Percentiles rank a stretch among this genome's conserved stretches.
Conservation (phyloP, 768 basidiomycete genomes). For the Megacollybia marginata region DNA sequence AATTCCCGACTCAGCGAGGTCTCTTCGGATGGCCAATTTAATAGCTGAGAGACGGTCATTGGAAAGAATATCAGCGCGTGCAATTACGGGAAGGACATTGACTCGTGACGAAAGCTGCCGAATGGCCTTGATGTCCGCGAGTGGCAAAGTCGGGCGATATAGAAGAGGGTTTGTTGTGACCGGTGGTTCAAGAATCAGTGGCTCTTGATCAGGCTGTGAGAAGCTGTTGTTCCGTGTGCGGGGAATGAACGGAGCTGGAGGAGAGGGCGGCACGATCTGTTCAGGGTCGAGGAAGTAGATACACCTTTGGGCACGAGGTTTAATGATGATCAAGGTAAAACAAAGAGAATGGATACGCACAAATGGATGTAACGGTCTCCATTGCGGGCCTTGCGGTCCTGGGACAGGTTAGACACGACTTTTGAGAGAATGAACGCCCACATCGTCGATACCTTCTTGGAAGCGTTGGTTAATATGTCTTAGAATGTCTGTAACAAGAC, state of each 20-base stretch:
- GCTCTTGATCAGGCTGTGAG: conserved; percentile 65
- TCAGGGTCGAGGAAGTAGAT: conserved; percentile 87
- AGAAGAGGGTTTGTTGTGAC: conserved; percentile 66
- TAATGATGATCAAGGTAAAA: neutral
- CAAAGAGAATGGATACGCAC: conserved; percentile 30
- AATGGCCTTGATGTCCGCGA: conserved; percentile 69
- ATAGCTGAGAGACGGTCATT: conserved; percentile 76
- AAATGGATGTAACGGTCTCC: conserved; percentile 80
- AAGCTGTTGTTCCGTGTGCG: conserved; percentile 66
- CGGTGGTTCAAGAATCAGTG: conserved; percentile 75
- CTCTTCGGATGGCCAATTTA: conserved; percentile 72
- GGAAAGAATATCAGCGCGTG: conserved; percentile 73
- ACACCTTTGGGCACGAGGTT: conserved; percentile 37
- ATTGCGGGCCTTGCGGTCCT: conserved; percentile 67
- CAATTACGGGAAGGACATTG: conserved; percentile 83
- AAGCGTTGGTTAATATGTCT: conserved; percentile 68
- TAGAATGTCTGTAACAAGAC: conserved; percentile 58
- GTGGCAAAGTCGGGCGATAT: conserved; percentile 59
- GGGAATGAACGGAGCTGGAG: conserved; percentile 59
- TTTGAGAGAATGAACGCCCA: conserved; percentile 34
- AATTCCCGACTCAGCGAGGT: conserved; percentile 79
- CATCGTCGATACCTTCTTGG: conserved; percentile 69
- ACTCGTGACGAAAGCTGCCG: conserved; percentile 74
- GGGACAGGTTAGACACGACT: conserved; percentile 12
- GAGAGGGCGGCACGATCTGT: conserved; percentile 65